Base-by-base conservation (phyloP, 768 basidiomycete genomes). In the Hericium erinaceus region DNA sequence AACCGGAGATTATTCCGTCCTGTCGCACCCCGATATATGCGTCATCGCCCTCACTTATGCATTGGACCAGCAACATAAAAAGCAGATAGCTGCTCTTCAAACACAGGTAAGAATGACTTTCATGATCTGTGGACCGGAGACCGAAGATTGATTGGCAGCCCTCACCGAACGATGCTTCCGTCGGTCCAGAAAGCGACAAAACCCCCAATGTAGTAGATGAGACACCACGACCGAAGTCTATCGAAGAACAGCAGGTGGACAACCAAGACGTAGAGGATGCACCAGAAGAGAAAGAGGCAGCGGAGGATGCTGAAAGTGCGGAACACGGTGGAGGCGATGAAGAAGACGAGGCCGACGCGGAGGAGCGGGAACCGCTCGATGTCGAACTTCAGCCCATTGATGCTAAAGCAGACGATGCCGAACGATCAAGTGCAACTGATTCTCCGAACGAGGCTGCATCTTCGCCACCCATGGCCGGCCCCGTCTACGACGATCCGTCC, bases 1-100 rank as follows among this genome's bases (percentile, higher is more conserved):
- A 76, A 95, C 95, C 0, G 97, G 97, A 68, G 97, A 99, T 72
- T 95, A 93, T 68, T 76, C 90, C 46, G 95, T 93, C 50, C 77
- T 99, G 40, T 97, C 93, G 13, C 82, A 87, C 69, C 80, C 94
- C 13, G 97, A 99, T 83, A 69, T 99, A 44, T 86, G 88, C 64
- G 84, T 98, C 39, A 72, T 98, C 52, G 95, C 97, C 1, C 75
- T 99, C 64, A 92, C 94, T 6, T 85, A 89, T 67, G 79, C 84
- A 22, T 73, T 95, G 56, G 82, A 92, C 64, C 74, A 82, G 56
- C 77, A 77, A 67, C 79, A 68, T 56, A 72, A 71, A 59, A 63
- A 71, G 44, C 62, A 67, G 44, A 61, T 65, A 48, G 56, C 67
- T 56, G 64, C 67, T 64, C 52, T 66, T 55, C 44, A 61, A 49